phyloP scores from a whole-genome alignment of 441 rosid species.

The Codiaeum variegatum region DNA sequence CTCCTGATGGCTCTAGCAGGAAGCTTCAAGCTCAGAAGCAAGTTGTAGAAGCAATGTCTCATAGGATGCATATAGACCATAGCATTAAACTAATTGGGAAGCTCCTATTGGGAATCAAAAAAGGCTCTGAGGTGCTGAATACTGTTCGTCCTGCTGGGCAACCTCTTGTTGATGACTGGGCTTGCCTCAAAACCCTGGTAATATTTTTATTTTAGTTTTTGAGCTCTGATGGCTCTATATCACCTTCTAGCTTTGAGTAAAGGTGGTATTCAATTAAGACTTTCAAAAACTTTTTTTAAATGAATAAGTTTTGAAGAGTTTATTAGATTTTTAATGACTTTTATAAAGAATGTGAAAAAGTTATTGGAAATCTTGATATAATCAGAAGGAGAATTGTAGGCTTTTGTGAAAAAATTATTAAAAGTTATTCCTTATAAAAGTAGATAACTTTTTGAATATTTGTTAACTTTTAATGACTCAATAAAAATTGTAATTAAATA shows the following conservation, averaged over 20 bases:
- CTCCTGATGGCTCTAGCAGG: constrained; percentile 77
- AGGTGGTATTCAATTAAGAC: too few relatives aligned
- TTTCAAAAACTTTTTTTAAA: too few relatives aligned
- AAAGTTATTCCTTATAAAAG: too few relatives aligned
- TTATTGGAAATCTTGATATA: too few relatives aligned
- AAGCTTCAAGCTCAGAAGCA: constrained; percentile 77
- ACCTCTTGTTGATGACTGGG: constrained; percentile 94
- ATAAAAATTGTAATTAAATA: too few relatives aligned
- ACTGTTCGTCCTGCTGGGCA: constrained; percentile 57
- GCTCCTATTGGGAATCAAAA: constrained; percentile 70
- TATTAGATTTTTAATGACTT: too few relatives aligned
- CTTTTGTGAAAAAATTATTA: too few relatives aligned
- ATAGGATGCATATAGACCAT: constrained; percentile 72
- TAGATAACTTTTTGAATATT: too few relatives aligned
- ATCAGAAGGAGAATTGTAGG: too few relatives aligned
- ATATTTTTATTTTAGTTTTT: neutral
- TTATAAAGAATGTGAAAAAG: too few relatives aligned
- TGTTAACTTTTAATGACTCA: too few relatives aligned
- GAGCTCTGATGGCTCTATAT: neutral
- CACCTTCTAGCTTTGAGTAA: neutral
- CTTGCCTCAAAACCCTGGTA: constrained; percentile 77
- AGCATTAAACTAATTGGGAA: constrained; percentile 68
- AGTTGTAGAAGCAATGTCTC: constrained; percentile 82
- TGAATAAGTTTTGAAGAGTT: too few relatives aligned
- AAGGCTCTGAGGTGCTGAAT: constrained; percentile 52